Conservation (phyloP, 768 basidiomycete genomes). For the Cystobasidium ongulense region DNA sequence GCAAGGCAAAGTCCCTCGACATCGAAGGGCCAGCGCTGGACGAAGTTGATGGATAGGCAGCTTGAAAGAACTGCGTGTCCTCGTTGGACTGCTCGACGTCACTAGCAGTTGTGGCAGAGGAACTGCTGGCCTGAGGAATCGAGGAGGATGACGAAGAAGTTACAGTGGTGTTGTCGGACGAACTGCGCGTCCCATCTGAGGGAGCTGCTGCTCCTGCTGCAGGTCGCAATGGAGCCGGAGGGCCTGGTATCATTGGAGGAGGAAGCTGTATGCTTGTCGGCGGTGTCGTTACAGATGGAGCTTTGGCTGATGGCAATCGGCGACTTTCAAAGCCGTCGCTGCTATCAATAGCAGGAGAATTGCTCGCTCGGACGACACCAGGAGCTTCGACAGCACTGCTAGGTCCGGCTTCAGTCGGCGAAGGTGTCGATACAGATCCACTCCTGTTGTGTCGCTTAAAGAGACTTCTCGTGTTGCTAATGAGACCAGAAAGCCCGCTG, state of each 20-base stretch:
- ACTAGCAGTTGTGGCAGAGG: background rate
- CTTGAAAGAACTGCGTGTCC: background rate
- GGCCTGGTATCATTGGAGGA: background rate
- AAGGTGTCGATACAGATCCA: background rate
- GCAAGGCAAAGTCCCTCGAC: background rate
- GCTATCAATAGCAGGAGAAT: background rate
- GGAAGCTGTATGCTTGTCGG: constrained; percentile 6
- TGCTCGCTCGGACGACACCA: background rate
- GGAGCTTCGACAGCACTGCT: background rate
- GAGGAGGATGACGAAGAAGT: background rate
- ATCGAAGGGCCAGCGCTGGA: background rate
- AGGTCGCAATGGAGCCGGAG: background rate
- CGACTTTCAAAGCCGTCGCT: background rate
- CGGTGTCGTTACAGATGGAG: no score
- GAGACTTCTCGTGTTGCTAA: constrained; percentile 9
- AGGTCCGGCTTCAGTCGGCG: background rate
- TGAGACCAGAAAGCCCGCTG: constrained; percentile 1
- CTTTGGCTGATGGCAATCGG: background rate
- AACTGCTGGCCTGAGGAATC: background rate
- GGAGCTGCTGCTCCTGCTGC: background rate
- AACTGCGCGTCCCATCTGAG: background rate
- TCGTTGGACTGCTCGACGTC: background rate
- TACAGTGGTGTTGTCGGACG: background rate
- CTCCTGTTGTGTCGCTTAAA: constrained; percentile 8
- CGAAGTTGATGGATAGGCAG: background rate